Conservation (phyloP, 192 early-diverging fungal genomes). For the Podila verticillata region DNA sequence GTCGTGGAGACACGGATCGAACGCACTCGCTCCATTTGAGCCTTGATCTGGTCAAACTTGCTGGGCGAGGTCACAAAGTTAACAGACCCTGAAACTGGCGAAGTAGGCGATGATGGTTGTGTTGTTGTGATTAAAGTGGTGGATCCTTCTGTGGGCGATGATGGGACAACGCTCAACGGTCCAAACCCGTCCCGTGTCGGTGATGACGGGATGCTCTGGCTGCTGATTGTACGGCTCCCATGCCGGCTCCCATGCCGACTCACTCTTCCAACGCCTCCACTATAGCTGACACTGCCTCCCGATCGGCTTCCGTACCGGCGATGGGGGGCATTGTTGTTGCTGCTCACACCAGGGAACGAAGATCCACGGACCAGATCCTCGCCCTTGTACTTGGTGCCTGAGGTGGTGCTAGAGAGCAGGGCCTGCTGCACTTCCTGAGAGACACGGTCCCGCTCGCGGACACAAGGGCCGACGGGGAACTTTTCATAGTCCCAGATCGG, state of each 20-base stretch:
- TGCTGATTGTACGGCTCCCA: slow-evolving; percentile 2
- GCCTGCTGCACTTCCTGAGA: slow-evolving; percentile 18
- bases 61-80: slow-evolving; percentile 1
- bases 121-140: background rate
- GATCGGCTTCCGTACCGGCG: slow-evolving; percentile 4
- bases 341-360: background rate
- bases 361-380: slow-evolving; percentile 2
- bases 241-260: slow-evolving; percentile 2
- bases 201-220: background rate
- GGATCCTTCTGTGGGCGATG: background rate
- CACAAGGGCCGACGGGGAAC: slow-evolving; percentile 28
- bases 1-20: slow-evolving; percentile 3
- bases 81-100: background rate
- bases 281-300: background rate
- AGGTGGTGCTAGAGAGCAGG: background rate
- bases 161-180: background rate
- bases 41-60: slow-evolving; percentile 41
- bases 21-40: slow-evolving; percentile 24
- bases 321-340: background rate
- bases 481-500: slow-evolving; percentile 40
- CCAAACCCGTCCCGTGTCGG: background rate
- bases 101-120: background rate
- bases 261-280: background rate
- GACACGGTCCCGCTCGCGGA: slow-evolving; percentile 3
- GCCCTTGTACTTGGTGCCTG: background rate